Conservation (phyloP, 306 rosid species). For the Gynostemma pentaphyllum region DNA sequence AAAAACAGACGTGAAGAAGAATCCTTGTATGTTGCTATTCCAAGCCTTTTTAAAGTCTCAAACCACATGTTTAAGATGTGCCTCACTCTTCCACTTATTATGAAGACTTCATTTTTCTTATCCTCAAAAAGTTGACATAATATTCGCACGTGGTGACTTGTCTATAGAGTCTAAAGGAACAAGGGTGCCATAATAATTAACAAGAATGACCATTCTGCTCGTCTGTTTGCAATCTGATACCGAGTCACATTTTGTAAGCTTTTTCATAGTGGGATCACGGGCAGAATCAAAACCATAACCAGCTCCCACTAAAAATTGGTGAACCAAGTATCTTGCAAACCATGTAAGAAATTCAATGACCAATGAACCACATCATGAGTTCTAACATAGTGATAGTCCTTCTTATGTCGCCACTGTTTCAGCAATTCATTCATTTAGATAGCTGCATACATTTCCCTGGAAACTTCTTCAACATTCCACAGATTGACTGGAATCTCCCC, state of each 20-base stretch:
- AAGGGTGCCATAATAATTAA: slow-evolving; percentile 89
- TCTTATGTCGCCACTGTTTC: slow-evolving; percentile 71
- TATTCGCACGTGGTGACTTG: slow-evolving; percentile 52
- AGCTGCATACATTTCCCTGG: slow-evolving; percentile 62
- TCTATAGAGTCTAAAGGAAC: slow-evolving; percentile 49
- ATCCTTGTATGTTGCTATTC: slow-evolving; percentile 91
- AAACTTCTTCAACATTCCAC: slow-evolving; percentile 72
- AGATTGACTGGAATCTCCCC: too few species aligned
- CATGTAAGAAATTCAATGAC: slow-evolving; percentile 77
- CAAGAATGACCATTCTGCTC: slow-evolving; percentile 56
- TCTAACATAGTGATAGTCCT: slow-evolving; percentile 65
- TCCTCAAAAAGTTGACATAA: slow-evolving; percentile 63
- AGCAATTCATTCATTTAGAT: slow-evolving; percentile 48
- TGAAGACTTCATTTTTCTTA: slow-evolving; percentile 56
- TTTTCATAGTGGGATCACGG: slow-evolving; percentile 61
- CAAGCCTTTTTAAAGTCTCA: slow-evolving; percentile 49
- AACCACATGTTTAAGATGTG: slow-evolving; percentile 61
- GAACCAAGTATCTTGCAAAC: slow-evolving; percentile 73
- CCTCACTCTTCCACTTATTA: slow-evolving; percentile 78
- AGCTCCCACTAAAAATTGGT: slow-evolving; percentile 79
- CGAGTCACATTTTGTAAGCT: slow-evolving; percentile 47
- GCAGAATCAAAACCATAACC: slow-evolving; percentile 67
- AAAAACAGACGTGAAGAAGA: slow-evolving; percentile 53
- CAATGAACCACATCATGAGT: slow-evolving; percentile 84
- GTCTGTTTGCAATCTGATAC: slow-evolving; percentile 61